Percentiles rank a stretch among this genome's conserved stretches.
Conservation (phyloP, 345 rosid genomes). For the Hevea brasiliensis region DNA sequence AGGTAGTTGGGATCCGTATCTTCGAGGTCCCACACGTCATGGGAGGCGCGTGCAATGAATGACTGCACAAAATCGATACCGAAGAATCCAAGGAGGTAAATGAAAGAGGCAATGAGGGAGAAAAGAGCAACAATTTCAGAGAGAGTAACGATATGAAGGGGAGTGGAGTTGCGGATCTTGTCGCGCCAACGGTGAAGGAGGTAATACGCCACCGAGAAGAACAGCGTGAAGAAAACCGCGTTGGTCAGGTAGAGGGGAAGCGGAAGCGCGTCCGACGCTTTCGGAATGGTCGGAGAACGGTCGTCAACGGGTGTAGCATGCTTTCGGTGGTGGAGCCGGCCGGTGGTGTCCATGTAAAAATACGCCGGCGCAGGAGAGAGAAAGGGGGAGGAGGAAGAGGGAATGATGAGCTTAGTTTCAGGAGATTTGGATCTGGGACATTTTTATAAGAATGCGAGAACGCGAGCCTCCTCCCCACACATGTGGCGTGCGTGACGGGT, state of each 20-base stretch:
- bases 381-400: constrained; percentile 3
- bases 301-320: neutral
- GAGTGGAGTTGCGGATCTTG: constrained; percentile 83
- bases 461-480: neutral
- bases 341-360: constrained; percentile 49
- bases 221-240: constrained; percentile 80
- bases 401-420: neutral
- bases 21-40: constrained; percentile 58
- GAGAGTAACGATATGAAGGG: constrained; percentile 77
- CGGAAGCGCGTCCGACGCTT: constrained; percentile 84
- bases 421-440: no score
- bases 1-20: constrained; percentile 37
- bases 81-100: constrained; percentile 79
- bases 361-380: no score
- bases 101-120: constrained; percentile 73
- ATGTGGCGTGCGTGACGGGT: neutral
- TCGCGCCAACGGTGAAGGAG: constrained; percentile 93
- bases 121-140: constrained; percentile 72
- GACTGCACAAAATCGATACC: constrained; percentile 91
- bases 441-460: neutral
- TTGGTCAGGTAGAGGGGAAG: constrained; percentile 75
- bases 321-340: constrained; percentile 30
- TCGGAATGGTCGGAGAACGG: constrained; percentile 32
- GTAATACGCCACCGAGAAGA: constrained; percentile 83
- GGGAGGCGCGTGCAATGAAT: constrained; percentile 60